Evolutionary conservation across 805 yeast species (phyloP).

Genomic region (Candida dendrica): DNA sequence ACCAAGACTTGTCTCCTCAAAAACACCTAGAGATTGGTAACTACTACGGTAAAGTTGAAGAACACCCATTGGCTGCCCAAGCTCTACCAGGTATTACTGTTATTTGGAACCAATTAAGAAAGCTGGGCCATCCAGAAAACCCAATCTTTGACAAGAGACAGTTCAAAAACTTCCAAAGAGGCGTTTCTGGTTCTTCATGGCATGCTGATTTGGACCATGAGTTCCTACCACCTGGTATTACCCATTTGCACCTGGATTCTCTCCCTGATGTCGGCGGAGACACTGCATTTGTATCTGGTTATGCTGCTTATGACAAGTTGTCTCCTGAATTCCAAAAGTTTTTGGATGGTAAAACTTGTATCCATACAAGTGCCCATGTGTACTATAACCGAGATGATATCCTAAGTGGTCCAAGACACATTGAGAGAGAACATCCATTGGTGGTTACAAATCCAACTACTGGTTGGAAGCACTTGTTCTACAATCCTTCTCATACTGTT

Average conservation of each 20-base stretch:
- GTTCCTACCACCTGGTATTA: conserved; percentile 45
- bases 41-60: conserved; percentile 38
- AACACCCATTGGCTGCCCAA: conserved; percentile 27
- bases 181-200: conserved; percentile 27
- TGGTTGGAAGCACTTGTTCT: conserved; percentile 51
- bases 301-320: conserved; percentile 48
- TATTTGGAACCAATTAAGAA: conserved; percentile 24
- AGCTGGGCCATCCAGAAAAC: conserved; percentile 15
- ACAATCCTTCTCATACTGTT: conserved; percentile 39
- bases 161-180: conserved; percentile 4
- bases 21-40: conserved; percentile 35
- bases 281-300: conserved; percentile 48
- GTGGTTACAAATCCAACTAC: conserved; percentile 58
- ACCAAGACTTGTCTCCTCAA: conserved; percentile 36
- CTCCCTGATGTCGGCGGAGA: conserved; percentile 47
- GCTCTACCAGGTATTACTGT: conserved; percentile 31
- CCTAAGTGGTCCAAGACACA: conserved; percentile 35
- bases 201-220: conserved; percentile 52
- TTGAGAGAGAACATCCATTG: conserved; percentile 49
- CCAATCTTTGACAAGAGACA: not conserved
- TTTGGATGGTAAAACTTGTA: conserved; percentile 46
- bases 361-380: conserved; percentile 32
- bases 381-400: conserved; percentile 35
- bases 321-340: conserved; percentile 44
- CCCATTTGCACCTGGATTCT: conserved; percentile 44